Conservation (phyloP, 1,284 basidiomycete species). For the Xanthoconium separans region DNA sequence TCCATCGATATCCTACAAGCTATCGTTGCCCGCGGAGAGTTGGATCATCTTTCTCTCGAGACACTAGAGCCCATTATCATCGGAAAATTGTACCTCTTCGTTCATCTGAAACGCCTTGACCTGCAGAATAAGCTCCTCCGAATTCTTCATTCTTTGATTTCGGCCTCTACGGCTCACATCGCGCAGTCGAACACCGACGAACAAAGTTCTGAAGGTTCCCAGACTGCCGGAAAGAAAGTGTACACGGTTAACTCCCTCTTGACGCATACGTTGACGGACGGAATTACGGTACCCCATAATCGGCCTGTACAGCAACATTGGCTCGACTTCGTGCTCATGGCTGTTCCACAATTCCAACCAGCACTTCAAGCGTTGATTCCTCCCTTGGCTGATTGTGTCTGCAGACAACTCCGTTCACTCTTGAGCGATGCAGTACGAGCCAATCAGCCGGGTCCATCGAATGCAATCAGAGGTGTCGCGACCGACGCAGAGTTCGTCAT, state of each 20-base stretch:
- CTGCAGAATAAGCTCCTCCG: constrained; percentile 93
- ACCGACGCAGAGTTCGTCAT: constrained; percentile 86
- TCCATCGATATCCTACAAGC: constrained; percentile 82
- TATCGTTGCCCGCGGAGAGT: constrained; percentile 77
- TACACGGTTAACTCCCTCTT: constrained; percentile 69
- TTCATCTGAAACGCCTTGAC: constrained; percentile 72
- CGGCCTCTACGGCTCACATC: constrained; percentile 44
- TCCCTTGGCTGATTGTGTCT: constrained; percentile 81
- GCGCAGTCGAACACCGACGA: constrained; percentile 30
- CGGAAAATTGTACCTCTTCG: constrained; percentile 71
- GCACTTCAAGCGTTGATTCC: constrained; percentile 66
- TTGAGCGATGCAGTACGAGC: constrained; percentile 57
- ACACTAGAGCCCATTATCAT: constrained; percentile 72
- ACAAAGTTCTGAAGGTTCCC: constrained; percentile 29
- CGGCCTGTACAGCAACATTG: constrained; percentile 88
- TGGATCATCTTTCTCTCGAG: constrained; percentile 59
- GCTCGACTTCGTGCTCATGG: constrained; percentile 95
- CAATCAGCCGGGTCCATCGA: constrained; percentile 38
- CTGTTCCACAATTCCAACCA: constrained; percentile 79
- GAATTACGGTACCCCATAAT: constrained; percentile 69
- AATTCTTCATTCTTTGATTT: constrained; percentile 83
- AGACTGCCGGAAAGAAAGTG: constrained; percentile 20
- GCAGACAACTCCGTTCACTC: constrained; percentile 65
- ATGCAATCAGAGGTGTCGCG: constrained; percentile 43
- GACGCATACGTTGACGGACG: constrained; percentile 78